Evolutionary conservation across 768 basidiomycete species (phyloP).

Genomic region (Lactarius sanguifluus): DNA sequence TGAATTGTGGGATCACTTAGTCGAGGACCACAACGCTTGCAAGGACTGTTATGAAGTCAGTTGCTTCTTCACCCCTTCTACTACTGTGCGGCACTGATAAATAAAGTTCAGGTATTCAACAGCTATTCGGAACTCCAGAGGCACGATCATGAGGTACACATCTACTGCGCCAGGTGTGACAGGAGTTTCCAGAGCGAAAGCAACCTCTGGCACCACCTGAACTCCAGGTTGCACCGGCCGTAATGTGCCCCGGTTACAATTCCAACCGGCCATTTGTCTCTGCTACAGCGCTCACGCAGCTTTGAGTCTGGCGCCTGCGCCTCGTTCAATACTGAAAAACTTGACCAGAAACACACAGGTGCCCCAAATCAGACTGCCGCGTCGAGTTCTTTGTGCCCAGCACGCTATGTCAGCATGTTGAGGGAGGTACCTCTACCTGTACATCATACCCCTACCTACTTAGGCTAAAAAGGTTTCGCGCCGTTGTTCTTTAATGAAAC

Average conservation of each 20-base stretch:
- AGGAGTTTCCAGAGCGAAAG: conserved; percentile 44
- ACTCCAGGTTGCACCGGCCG: conserved; percentile 50
- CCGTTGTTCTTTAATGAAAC: background rate
- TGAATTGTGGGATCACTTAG: conserved; percentile 10
- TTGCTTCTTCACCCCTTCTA: background rate
- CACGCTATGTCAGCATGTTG: conserved; percentile 21
- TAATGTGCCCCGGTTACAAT: conserved; percentile 38
- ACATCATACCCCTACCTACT: background rate
- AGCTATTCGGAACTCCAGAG: background rate
- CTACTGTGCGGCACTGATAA: background rate
- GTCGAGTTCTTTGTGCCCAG: conserved; percentile 15
- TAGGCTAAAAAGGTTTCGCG: background rate
- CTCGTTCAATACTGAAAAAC: too few relatives aligned
- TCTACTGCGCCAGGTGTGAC: conserved; percentile 48
- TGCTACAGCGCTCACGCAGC: conserved; percentile 56
- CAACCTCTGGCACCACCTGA: conserved; percentile 49
- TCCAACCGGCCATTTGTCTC: conserved; percentile 36
- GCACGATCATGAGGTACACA: conserved; percentile 32
- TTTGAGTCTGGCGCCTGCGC: conserved; percentile 61
- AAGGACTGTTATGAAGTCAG: background rate
- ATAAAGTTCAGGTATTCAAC: conserved; percentile 4
- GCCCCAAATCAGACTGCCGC: conserved; percentile 11
- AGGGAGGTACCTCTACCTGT: too few relatives aligned
- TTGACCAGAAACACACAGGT: conserved; percentile 13
- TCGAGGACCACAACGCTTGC: conserved; percentile 17